Evolutionary conservation across 306 rosid species (phyloP).

Genomic region (Ammopiptanthus mongolicus): DNA sequence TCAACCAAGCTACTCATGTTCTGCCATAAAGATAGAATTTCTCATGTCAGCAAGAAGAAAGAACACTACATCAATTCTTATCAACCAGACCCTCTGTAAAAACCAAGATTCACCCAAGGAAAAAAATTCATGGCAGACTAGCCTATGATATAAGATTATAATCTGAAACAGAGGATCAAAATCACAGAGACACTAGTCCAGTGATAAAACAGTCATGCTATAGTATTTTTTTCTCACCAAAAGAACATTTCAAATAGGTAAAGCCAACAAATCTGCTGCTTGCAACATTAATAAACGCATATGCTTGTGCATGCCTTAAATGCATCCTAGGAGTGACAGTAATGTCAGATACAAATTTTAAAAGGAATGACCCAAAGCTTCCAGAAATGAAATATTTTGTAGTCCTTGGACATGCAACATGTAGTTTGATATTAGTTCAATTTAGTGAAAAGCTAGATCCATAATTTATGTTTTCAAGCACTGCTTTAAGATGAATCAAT

Average conservation of each 20-base stretch:
- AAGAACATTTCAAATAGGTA: background rate
- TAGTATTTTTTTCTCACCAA: background rate
- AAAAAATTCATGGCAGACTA: background rate
- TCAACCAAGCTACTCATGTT: slow-evolving; percentile 97
- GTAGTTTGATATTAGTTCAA: background rate
- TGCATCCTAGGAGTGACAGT: background rate
- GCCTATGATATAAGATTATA: background rate
- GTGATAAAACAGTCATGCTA: background rate
- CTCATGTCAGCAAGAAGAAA: slow-evolving; percentile 13
- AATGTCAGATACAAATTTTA: background rate
- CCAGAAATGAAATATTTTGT: background rate
- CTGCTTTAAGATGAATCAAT: background rate
- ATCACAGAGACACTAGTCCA: background rate
- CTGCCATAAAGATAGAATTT: slow-evolving; percentile 25
- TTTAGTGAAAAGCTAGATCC: background rate
- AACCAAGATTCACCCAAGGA: background rate
- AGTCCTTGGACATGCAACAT: background rate
- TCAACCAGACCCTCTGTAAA: background rate
- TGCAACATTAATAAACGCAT: background rate
- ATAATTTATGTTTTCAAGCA: background rate
- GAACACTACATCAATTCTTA: background rate
- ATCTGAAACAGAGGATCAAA: background rate
- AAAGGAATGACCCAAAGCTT: background rate
- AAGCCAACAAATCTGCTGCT: background rate
- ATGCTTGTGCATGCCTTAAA: background rate